Percentiles rank a stretch among this genome's conserved stretches.
Conservation (phyloP, 257 asterid species). For the Gentiana dahurica region DNA sequence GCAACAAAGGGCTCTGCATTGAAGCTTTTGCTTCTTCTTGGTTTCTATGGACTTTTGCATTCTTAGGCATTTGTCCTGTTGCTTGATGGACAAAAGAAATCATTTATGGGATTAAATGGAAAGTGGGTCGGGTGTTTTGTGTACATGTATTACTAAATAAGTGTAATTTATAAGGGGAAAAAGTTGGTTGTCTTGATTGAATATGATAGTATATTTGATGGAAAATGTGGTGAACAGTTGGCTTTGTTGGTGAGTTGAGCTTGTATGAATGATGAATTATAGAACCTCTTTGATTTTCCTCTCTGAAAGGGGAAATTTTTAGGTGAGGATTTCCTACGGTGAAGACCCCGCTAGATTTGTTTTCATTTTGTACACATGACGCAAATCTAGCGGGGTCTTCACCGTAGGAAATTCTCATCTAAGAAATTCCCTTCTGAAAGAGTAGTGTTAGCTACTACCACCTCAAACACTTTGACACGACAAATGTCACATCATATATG, state of each 20-base stretch:
- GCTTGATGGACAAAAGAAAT: constrained; percentile 22
- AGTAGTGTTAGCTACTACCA: no score
- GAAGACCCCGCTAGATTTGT: no score
- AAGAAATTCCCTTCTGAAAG: no score
- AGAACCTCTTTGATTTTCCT: constrained; percentile 26
- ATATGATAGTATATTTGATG: constrained; percentile 14
- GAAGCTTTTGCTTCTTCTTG: constrained; percentile 41
- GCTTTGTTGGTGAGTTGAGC: constrained; percentile 13
- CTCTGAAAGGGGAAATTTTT: no score
- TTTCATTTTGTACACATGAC: no score
- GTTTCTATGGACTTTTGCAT: constrained; percentile 32
- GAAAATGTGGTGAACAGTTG: constrained; percentile 11
- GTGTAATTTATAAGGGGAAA: constrained; percentile 11
- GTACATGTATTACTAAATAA: constrained; percentile 42
- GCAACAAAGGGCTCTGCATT: constrained; percentile 52
- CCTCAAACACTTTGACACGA: no score
- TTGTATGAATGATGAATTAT: constrained; percentile 18
- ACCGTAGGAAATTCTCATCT: no score
- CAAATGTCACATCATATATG: no score
- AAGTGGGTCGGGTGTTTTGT: constrained; percentile 33
- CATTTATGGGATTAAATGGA: constrained; percentile 25
- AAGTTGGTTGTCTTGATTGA: constrained; percentile 27
- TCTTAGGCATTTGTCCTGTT: constrained; percentile 20
- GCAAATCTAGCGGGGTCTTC: no score
- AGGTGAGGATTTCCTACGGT: no score